These are phyloP conservation scores for Dryadomyces sulphureus DNA, from an alignment of 2,329 filamentous ascomycete species.

Conservation along the genomic window DNA sequence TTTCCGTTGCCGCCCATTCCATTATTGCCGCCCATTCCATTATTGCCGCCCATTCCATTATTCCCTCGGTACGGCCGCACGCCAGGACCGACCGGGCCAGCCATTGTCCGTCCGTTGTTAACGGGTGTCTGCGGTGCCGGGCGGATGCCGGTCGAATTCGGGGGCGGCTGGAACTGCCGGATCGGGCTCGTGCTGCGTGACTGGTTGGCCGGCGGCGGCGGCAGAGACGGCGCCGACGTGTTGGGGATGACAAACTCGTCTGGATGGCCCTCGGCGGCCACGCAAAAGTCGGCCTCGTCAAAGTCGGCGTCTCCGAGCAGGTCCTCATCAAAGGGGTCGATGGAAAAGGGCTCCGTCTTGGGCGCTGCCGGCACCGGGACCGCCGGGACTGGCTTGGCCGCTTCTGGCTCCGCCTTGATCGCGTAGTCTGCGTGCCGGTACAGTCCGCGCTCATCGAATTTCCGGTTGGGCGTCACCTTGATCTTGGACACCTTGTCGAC, in stretches of 20 bases:
- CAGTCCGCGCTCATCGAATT: conserved; percentile 64
- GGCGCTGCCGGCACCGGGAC: background rate
- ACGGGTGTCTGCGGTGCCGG: conserved; percentile 8
- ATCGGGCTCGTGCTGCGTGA: conserved; percentile 9
- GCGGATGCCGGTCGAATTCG: background rate
- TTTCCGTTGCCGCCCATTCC: background rate
- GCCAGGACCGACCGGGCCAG: background rate
- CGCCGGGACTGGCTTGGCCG: background rate
- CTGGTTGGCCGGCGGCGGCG: conserved; percentile 10
- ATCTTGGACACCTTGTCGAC: conserved; percentile 79
- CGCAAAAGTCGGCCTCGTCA: conserved; percentile 63
- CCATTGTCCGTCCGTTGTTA: conserved; percentile 1
- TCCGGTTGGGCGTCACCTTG: conserved; percentile 52
- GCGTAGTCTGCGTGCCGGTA: conserved; percentile 68
- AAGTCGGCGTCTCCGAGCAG: conserved; percentile 47
- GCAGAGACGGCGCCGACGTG: conserved; percentile 9
- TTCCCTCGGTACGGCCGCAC: no score
- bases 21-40: conserved; percentile 2
- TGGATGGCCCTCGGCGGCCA: conserved; percentile 53
- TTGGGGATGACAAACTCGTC: conserved; percentile 55
- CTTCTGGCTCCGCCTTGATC: conserved; percentile 40
- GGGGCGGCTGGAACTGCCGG: conserved; percentile 12
- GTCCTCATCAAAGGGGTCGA: conserved; percentile 22
- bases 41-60: background rate
- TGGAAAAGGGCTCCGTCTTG: conserved; percentile 10